A percentile compares a stretch with the other conserved stretches of the same genome.
These are phyloP conservation scores for Penicillium paradoxum DNA, from an alignment of 495 filamentous ascomycete genomes.

Conservation along the genomic window DNA sequence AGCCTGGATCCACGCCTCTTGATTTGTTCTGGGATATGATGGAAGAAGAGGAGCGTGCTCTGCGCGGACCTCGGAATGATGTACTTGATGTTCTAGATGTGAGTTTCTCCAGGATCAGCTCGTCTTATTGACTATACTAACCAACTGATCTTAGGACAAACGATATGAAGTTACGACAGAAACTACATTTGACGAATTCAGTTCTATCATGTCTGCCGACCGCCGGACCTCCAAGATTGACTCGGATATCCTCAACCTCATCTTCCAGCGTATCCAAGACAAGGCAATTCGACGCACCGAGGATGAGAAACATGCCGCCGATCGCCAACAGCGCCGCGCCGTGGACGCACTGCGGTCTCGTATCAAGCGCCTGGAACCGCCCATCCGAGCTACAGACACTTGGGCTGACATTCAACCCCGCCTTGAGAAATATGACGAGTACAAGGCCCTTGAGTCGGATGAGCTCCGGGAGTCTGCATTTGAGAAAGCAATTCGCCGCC, in stretches of 20 bases:
- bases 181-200: constrained; percentile 85
- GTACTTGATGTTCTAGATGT: constrained; percentile 89
- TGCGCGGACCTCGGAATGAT: constrained; percentile 77
- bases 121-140: constrained; percentile 6
- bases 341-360: constrained; percentile 79
- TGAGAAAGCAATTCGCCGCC: constrained; percentile 84
- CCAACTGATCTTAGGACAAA: constrained; percentile 59
- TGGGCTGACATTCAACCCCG: constrained; percentile 80
- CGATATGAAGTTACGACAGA: constrained; percentile 82
- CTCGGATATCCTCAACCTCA: constrained; percentile 63
- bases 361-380: constrained; percentile 90
- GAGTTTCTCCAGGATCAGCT: constrained; percentile 27
- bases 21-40: constrained; percentile 97
- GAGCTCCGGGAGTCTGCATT: constrained; percentile 79
- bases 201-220: constrained; percentile 70
- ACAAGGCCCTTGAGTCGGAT: constrained; percentile 72
- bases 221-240: constrained; percentile 79
- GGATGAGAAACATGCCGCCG: constrained; percentile 77
- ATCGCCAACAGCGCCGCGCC: constrained; percentile 79
- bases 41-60: constrained; percentile 82
- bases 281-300: constrained; percentile 71
- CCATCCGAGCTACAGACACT: constrained; percentile 67
- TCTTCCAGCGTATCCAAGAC: constrained; percentile 83
- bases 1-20: constrained; percentile 81
- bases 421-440: constrained; percentile 77